phyloP scores from a whole-genome alignment of 352 stramenopile genomes.

The Phytophthora hibernalis region DNA sequence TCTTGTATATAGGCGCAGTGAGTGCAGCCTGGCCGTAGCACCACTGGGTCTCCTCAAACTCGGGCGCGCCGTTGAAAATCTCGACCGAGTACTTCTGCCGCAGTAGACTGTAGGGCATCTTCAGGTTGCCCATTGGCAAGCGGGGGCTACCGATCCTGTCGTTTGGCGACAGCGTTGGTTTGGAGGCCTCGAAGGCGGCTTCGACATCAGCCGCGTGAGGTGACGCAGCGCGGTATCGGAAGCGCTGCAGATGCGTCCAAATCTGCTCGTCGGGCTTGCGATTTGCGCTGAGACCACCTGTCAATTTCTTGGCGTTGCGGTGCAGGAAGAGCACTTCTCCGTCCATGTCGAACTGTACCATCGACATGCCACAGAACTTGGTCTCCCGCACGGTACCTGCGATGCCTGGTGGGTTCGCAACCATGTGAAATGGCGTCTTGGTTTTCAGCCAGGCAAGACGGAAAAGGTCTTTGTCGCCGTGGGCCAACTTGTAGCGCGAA shows the following conservation, averaged over 20 bases:
- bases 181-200: slow-evolving; percentile 12
- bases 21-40: slow-evolving; percentile 52
- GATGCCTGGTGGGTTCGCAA: slow-evolving; percentile 44
- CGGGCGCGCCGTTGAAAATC: slow-evolving; percentile 49
- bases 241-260: slow-evolving; percentile 51
- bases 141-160: slow-evolving; percentile 16
- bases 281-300: slow-evolving; percentile 13
- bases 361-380: slow-evolving; percentile 66
- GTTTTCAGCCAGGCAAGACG: slow-evolving; percentile 63
- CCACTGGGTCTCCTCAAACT: slow-evolving; percentile 46
- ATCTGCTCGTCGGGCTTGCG: slow-evolving; percentile 27
- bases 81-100: slow-evolving; percentile 45
- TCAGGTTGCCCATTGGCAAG: slow-evolving; percentile 18
- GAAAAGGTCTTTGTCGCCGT: slow-evolving; percentile 70
- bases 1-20: slow-evolving; percentile 33
- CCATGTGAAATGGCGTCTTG: slow-evolving; percentile 59
- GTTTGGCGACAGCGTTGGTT: slow-evolving; percentile 9
- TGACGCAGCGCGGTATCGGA: slow-evolving; percentile 38
- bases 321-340: slow-evolving; percentile 58
- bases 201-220: slow-evolving; percentile 16
- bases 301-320: slow-evolving; percentile 57
- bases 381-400: slow-evolving; percentile 40
- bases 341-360: slow-evolving; percentile 50
- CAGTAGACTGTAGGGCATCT: slow-evolving; percentile 38
- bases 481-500: slow-evolving; percentile 41